A percentile compares a stretch with the other conserved stretches of the same genome.
Evolutionary conservation across 768 basidiomycete species (phyloP).

Genomic region (Ephemerocybe angulata): DNA sequence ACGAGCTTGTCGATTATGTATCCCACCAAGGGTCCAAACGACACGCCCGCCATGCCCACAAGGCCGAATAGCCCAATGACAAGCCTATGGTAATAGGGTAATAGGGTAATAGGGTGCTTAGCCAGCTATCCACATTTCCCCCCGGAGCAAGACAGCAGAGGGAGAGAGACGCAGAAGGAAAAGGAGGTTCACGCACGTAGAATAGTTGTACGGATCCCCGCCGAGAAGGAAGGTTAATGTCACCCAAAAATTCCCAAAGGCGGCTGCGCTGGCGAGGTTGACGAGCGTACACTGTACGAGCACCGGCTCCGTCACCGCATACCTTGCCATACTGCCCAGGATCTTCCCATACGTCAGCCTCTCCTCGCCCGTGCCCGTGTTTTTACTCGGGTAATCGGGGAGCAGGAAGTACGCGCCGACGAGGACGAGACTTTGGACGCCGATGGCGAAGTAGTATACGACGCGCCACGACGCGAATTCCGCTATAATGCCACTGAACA

Average conservation of each 20-base stretch:
- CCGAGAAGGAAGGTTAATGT: constrained; percentile 80
- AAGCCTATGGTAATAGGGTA: constrained; percentile 25
- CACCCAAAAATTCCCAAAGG: constrained; percentile 61
- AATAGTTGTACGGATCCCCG: constrained; percentile 71
- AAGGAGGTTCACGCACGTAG: constrained; percentile 52
- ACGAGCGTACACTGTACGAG: constrained; percentile 67
- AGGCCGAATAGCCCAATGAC: constrained; percentile 73
- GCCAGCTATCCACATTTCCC: too few species aligned
- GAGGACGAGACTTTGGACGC: constrained; percentile 59
- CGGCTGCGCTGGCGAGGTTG: constrained; percentile 61
- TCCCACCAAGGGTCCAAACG: constrained; percentile 69
- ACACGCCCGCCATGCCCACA: constrained; percentile 70
- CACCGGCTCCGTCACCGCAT: constrained; percentile 72
- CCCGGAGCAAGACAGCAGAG: too few species aligned
- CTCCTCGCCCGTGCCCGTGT: constrained; percentile 21
- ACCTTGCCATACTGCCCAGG: constrained; percentile 73
- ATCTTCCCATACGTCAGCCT: constrained; percentile 67
- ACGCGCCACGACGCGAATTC: constrained; percentile 69
- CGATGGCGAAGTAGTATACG: constrained; percentile 76
- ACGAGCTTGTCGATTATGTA: constrained; percentile 64
- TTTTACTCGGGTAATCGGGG: constrained; percentile 82
- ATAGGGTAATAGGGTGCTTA: too few species aligned
- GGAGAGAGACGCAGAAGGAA: background rate
- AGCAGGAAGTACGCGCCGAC: constrained; percentile 57
- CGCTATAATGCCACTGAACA: constrained; percentile 71